phyloP scores from a whole-genome alignment of 2,329 filamentous ascomycete genomes.

The Parastagonospora nodorum region DNA sequence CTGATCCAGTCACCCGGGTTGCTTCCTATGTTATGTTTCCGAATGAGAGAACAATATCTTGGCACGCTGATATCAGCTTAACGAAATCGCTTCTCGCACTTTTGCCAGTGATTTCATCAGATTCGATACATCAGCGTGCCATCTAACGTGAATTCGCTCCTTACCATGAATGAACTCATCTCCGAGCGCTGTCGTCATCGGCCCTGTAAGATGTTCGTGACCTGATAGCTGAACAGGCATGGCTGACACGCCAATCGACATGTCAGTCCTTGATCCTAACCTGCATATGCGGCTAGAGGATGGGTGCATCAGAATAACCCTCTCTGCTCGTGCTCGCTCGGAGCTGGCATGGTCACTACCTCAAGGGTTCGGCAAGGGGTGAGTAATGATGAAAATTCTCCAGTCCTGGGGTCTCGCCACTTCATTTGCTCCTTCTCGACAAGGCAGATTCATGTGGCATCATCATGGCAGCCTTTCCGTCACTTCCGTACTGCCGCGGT shows the following conservation, averaged over 20 bases:
- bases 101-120: neutral
- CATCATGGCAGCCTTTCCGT: neutral
- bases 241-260: conserved; percentile 22
- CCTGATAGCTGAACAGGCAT: conserved; percentile 24
- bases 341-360: conserved; percentile 14
- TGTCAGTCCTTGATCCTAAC: conserved; percentile 29
- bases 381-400: conserved; percentile 15
- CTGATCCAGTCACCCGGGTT: neutral
- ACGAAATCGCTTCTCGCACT: no score
- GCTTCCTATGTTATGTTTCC: neutral
- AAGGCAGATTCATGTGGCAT: conserved; percentile 1
- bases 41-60: no score
- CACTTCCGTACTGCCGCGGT: neutral
- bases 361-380: conserved; percentile 7
- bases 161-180: no score
- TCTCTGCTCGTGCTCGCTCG: conserved; percentile 33
- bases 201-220: conserved; percentile 17
- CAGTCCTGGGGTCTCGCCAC: conserved; percentile 28
- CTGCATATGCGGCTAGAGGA: conserved; percentile 47
- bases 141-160: no score
- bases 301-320: conserved; percentile 38
- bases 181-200: conserved; percentile 8
- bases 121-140: no score
- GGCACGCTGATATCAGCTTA: no score
- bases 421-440: conserved; percentile 6